Conservation (phyloP, 163 green algal species). For the Picocystis sp. region DNA sequence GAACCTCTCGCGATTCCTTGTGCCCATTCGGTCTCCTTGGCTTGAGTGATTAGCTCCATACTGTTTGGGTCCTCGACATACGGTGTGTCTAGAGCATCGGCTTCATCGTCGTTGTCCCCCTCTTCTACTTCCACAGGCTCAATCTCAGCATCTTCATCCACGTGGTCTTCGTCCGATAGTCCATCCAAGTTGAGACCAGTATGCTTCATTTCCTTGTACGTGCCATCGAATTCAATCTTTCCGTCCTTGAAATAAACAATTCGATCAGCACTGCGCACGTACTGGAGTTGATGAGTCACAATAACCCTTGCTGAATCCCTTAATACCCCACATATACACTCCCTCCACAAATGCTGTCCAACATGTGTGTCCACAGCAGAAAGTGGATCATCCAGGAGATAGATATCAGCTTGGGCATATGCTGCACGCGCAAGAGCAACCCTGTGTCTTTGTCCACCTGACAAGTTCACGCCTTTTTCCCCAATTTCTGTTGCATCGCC, state of each 20-base stretch:
- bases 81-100: constrained; percentile 4
- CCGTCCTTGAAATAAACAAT: constrained; percentile 68
- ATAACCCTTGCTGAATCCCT: constrained; percentile 53
- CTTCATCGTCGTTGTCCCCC: constrained; percentile 3
- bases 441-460: constrained; percentile 69
- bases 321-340: constrained; percentile 65
- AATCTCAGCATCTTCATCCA: not conserved
- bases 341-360: constrained; percentile 44
- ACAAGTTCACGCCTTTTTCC: constrained; percentile 62
- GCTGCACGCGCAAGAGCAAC: constrained; percentile 67
- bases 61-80: not conserved
- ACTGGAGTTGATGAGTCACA: constrained; percentile 87
- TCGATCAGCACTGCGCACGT: constrained; percentile 53
- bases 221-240: constrained; percentile 25
- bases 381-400: constrained; percentile 89
- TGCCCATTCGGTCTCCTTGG: too few species aligned
- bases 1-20: not conserved
- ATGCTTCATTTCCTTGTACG: constrained; percentile 31
- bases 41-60: too few species aligned
- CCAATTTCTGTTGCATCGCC: constrained; percentile 44
- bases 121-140: constrained; percentile 1
- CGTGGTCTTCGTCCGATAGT: not conserved
- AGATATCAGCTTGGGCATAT: constrained; percentile 66
- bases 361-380: constrained; percentile 88
- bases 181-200: constrained; percentile 41